Evolutionary conservation across 2,329 filamentous ascomycete genomes (phyloP).

Genomic region (Alternaria sp.): DNA sequence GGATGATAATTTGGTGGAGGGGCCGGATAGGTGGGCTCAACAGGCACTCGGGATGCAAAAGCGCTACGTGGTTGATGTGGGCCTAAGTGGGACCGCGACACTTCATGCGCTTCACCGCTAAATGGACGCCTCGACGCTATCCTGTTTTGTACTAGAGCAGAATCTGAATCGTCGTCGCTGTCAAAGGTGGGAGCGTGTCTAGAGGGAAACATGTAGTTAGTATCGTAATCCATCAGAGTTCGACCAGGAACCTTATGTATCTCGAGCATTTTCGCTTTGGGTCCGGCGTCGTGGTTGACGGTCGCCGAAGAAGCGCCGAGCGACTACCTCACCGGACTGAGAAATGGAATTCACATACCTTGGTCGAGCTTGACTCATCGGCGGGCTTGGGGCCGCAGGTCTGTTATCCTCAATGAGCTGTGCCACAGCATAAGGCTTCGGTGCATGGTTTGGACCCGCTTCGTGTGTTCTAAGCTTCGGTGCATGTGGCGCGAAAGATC

Average conservation of each 20-base stretch:
- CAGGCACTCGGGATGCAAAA: constrained; percentile 46
- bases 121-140: constrained; percentile 28
- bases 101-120: constrained; percentile 41
- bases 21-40: constrained; percentile 50
- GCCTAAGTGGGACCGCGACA: constrained; percentile 31
- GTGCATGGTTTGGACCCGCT: constrained; percentile 16
- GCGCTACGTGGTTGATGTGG: constrained; percentile 37
- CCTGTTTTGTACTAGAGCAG: constrained; percentile 32
- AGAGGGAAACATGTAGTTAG: constrained; percentile 6
- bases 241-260: neutral
- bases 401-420: constrained; percentile 37
- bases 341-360: constrained; percentile 16
- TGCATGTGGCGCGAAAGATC: constrained; percentile 26
- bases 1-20: constrained; percentile 66
- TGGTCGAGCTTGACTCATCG: constrained; percentile 35
- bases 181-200: constrained; percentile 42
- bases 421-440: constrained; percentile 23
- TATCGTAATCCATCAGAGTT: neutral
- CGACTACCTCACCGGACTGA: neutral
- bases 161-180: constrained; percentile 41
- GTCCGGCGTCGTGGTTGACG: neutral
- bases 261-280: neutral
- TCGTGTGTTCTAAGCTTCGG: constrained; percentile 25
- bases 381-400: constrained; percentile 45
- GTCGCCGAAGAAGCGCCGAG: neutral